Base-by-base conservation (phyloP, 257 asterid species). In the Nicotiana paniculata region DNA sequence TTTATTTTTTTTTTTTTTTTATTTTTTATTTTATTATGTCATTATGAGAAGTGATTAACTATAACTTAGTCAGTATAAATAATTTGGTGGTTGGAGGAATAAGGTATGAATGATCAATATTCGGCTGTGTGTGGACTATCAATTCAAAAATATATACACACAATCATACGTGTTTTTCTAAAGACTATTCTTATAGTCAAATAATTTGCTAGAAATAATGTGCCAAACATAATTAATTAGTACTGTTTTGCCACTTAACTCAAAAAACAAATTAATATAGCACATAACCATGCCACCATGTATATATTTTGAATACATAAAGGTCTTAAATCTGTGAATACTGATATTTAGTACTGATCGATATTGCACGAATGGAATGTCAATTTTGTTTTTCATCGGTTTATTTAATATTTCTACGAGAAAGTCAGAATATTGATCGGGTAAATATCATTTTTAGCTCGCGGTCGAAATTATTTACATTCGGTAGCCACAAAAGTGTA, bases 21-120 rank as follows among this genome's bases (percentile, higher is more conserved):
- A 0, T 21, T 21, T 21, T 21, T 21, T 21, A 43, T 21, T 70
- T 70, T 39, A 43, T 43, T 12, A 48, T 24, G 61, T 48, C 5
- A 74, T 48, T 74, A 74, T 24, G 62, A 26, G 9, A 13, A 74
- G 79, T 74, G 79, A 48, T 74, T 74, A 74, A 26, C 79, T 48
- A 74, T 48, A 10, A 72, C 1, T n/a, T 5, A 46, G n/a, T 21
- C 39, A 24, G 39, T 24, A 28, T 13, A 48, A 46, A 46, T 74
- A 48, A 74, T 26, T 13, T 1, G 21, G 26, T 74, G 9, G 62
- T 74, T 74, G 63, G 63, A 74, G 43, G 63, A 74, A 28, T 51
- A 51, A 74, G 43, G 28, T 18, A 35, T 51, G 43, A 51, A 74
- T 26, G 24, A 74, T 74, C 35, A 53, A 11, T 11, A 53, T 53